Evolutionary conservation across 83 land plant genomes (phyloP), one percentile per base, ranked within the genome.

Genomic region (Diphasiastrum complanatum): DNA sequence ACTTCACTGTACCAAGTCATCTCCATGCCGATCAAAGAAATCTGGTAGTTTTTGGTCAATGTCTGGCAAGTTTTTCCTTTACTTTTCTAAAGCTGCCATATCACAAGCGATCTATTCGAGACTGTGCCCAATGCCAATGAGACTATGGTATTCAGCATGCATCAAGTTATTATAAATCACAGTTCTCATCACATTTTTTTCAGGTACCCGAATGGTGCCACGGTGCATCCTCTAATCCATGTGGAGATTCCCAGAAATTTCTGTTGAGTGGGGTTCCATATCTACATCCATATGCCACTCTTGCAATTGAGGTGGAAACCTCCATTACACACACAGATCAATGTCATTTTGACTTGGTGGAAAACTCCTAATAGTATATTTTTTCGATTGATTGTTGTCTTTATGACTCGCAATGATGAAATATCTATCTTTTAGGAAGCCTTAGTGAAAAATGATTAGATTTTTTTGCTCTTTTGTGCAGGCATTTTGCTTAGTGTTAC

Each of bases 171-270:
- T 8, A 8, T 8, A 8, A 8, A 8, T 8, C 12, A 40, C 43
- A 40, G 16, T 40, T 16, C 8, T 8, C 43, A 8, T 16, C 12
- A 40, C 12, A 40, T 16, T 40, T 5, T 51, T 30, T 52, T 35
- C 68, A 65, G 68, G 50, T 65, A 16, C 68, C 68, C 18, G 45
- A 18, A 3, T 65, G 68, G 68, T 65, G 68, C 52, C 28, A 35
- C 27, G 68, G 68, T 19, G 33, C 46, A 34, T 3, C 36, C 1
- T 47, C 56, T 2, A 11, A 65, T 16, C 68, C 68, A n/a, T 65
- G 68, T 38, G 68, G 68, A n/a, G 68, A 65, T 46, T 59, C 68
- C 28, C 19, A 25, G 1, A 36, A 35, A 35, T 65, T 11, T 38
- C 33, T 33, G 31, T 59, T 65, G 5, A 65, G 68, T 41, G 68